Evolutionary conservation across 2,329 filamentous ascomycete genomes (phyloP).

Genomic region (Fusarium dimerum): DNA sequence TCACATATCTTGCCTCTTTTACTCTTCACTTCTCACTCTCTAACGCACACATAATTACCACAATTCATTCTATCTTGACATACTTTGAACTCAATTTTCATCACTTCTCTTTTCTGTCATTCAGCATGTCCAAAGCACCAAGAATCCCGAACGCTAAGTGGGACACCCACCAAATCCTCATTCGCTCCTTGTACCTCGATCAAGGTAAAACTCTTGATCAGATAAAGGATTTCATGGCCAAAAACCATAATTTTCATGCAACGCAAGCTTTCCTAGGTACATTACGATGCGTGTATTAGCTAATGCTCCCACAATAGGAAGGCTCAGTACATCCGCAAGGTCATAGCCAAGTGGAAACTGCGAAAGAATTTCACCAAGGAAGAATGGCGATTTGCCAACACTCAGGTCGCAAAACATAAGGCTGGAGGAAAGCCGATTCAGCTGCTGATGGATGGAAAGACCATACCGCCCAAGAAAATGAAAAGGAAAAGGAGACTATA

Average conservation of each 20-base stretch:
- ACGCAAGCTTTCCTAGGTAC: conserved; percentile 5
- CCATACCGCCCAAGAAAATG: background rate
- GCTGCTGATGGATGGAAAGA: background rate
- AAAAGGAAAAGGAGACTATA: background rate
- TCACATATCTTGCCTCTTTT: too few relatives aligned
- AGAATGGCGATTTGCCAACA: conserved; percentile 1
- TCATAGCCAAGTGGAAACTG: conserved; percentile 3
- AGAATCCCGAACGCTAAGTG: background rate
- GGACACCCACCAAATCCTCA: conserved; percentile 1
- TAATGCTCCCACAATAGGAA: too few relatives aligned
- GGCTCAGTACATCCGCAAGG: conserved; percentile 5
- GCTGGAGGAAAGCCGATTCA: accelerated
- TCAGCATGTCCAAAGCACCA: conserved; percentile 4
- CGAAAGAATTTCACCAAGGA: conserved; percentile 4
- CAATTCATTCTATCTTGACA: too few relatives aligned
- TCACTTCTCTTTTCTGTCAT: too few relatives aligned
- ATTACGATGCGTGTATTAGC: too few relatives aligned
- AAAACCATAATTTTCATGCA: background rate
- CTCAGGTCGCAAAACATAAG: background rate
- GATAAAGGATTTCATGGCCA: background rate
- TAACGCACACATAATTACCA: too few relatives aligned
- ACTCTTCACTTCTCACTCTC: too few relatives aligned
- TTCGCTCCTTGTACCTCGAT: background rate
- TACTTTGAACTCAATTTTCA: too few relatives aligned
- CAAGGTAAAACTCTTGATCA: conserved; percentile 9